Conservation (phyloP, 1,284 basidiomycete species). For the Cutaneotrichosporon arboriforme region DNA sequence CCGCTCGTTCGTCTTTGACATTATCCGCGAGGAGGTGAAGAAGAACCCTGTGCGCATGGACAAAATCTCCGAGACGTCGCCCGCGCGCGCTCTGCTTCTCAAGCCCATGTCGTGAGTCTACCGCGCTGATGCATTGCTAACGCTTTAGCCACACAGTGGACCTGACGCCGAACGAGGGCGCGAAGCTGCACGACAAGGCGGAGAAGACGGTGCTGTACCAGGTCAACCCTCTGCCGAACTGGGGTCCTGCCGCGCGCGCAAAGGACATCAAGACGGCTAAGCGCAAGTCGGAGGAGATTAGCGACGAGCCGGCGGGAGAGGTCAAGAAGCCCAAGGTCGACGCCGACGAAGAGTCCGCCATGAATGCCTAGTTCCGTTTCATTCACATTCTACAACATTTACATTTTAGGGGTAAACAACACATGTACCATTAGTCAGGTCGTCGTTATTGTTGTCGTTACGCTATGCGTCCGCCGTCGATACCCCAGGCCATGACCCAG, state of each 20-base stretch:
- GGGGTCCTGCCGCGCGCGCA: slow-evolving; percentile 64
- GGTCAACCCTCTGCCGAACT: slow-evolving; percentile 80
- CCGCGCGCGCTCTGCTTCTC: slow-evolving; percentile 59
- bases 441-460: not conserved
- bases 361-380: slow-evolving; percentile 14
- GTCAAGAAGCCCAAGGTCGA: slow-evolving; percentile 11
- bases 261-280: slow-evolving; percentile 21
- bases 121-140: not conserved
- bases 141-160: slow-evolving; percentile 60
- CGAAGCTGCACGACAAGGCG: slow-evolving; percentile 50
- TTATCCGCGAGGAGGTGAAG: slow-evolving; percentile 78
- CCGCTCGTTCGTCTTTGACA: slow-evolving; percentile 67
- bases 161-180: slow-evolving; percentile 66
- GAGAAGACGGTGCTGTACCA: slow-evolving; percentile 83
- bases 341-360: slow-evolving; percentile 16
- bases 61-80: slow-evolving; percentile 66
- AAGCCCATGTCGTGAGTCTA: slow-evolving; percentile 61
- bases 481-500: slow-evolving; percentile 1
- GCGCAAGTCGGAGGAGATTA: slow-evolving; percentile 10
- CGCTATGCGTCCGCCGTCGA: slow-evolving; percentile 1
- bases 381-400: slow-evolving; percentile 1
- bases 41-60: slow-evolving; percentile 69
- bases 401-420: not conserved
- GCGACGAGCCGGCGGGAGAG: not conserved
- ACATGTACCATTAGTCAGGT: slow-evolving; percentile 1